phyloP scores from a whole-genome alignment of 441 rosid genomes.

The Aleurites moluccanus region DNA sequence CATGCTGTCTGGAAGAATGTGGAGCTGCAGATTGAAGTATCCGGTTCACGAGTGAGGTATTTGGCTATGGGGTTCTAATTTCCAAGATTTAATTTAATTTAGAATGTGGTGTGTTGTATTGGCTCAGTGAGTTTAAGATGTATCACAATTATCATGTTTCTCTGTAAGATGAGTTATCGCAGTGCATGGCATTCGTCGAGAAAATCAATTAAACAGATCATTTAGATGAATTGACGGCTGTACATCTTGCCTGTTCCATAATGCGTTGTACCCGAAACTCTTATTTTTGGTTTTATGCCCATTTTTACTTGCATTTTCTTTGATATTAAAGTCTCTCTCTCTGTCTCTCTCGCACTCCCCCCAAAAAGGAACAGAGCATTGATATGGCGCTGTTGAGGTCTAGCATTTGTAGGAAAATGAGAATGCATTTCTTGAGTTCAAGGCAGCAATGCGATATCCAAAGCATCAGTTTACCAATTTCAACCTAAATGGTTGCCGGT shows the following conservation, averaged over 20 bases:
- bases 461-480: too few species aligned
- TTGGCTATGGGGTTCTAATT: conserved; percentile 21
- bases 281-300: background rate
- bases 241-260: conserved; percentile 13
- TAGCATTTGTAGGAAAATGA: background rate
- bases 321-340: background rate
- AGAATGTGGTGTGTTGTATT: conserved; percentile 18
- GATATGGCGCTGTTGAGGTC: background rate
- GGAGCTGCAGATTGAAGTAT: conserved; percentile 14
- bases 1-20: background rate
- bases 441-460: too few species aligned
- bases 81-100: conserved; percentile 19
- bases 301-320: background rate
- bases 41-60: conserved; percentile 11
- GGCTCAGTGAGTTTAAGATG: conserved; percentile 20
- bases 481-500: background rate
- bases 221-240: conserved; percentile 23
- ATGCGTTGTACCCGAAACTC: conserved; percentile 3
- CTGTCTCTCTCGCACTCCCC: too few species aligned
- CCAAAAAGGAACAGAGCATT: background rate
- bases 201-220: conserved; percentile 14
- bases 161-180: too few species aligned
- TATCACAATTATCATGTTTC: too few species aligned
- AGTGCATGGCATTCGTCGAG: conserved; percentile 16
- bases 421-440: too few species aligned